Evolutionary conservation across 441 rosid species (phyloP), one percentile per base, ranked within the genome.

Genomic region (Macaranga tanarius): DNA sequence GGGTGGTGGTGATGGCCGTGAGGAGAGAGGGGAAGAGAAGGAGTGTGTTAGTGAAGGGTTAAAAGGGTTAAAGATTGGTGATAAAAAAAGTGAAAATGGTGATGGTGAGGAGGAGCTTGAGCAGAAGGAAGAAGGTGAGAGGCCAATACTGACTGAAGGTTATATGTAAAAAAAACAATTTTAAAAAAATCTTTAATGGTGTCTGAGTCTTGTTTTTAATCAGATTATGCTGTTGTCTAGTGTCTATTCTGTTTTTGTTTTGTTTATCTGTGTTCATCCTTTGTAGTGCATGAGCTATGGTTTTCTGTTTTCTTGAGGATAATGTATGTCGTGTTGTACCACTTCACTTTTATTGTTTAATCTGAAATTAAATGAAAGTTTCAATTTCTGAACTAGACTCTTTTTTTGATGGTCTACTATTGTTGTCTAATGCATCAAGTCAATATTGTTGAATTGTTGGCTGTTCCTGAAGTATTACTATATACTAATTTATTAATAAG

Each of bases 101-200:
- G 45, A 50, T 31, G 68, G 28, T 9, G 65, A 65, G 0, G 76
- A 81, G 69, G 77, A 68, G 48, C 66, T 62, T 67, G 76, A 62
- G 9, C 76, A 75, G 22, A 79, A 79, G 22, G 74, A 79, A 15
- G 82, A 81, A 72, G 82, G 76, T 22, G 77, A 69, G 69, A 80
- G 76, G 67, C 93, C 88, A 17, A 80, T 71, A 60, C 74, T 87
- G 77, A 79, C 83, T 63, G 87, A 84, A 78, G 93, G 86, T 67
- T 75, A 62, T 79, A 81, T 74, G n/a, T 86, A 75, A 86, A 67
- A 47, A 4, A 31, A 40, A 20, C 17, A 19, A 40, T 25, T 19
- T 42, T 42, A 10, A 62, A 38, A 25, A 25, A 26, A 26, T n/a
- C 12, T 61, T 52, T 28, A 28, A 19, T 38, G 17, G 48, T n/a